Percentiles rank a stretch among this genome's conserved stretches.
Conservation (phyloP, 2,329 filamentous ascomycete genomes). For the Fusarium sp. region DNA sequence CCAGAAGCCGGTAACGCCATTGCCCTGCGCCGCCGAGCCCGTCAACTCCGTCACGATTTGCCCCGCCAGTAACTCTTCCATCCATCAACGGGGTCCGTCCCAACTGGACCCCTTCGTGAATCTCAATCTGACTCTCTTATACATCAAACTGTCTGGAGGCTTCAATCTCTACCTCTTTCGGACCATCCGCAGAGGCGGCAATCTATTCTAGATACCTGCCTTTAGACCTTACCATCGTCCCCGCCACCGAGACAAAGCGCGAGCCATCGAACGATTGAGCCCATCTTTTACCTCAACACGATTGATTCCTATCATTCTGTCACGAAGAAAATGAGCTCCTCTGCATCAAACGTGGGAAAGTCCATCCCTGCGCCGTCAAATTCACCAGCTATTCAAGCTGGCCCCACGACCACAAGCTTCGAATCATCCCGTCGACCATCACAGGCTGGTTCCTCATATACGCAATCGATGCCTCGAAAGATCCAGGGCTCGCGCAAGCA, state of each 20-base stretch:
- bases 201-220: constrained; percentile 3
- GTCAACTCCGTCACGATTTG: constrained; percentile 50
- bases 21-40: constrained; percentile 26
- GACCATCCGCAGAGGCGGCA: not conserved
- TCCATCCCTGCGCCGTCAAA: constrained; percentile 59
- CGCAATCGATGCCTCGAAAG: constrained; percentile 71
- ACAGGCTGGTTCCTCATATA: constrained; percentile 48
- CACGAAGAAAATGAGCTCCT: constrained; percentile 49
- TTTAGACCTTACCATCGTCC: constrained; percentile 3
- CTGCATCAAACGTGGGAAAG: constrained; percentile 58
- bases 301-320: not conserved
- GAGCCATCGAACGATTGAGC: constrained; percentile 22
- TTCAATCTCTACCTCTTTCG: constrained; percentile 8
- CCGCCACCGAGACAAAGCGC: constrained; percentile 9
- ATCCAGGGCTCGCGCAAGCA: constrained; percentile 81
- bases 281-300: constrained; percentile 5
- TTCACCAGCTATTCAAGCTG: constrained; percentile 54
- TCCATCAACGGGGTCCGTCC: constrained; percentile 52
- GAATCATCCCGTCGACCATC: constrained; percentile 63
- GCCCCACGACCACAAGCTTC: constrained; percentile 59
- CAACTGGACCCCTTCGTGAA: constrained; percentile 49
- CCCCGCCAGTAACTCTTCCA: constrained; percentile 53
- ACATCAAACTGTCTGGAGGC: constrained; percentile 12
- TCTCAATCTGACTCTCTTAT: constrained; percentile 24
- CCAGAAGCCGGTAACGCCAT: constrained; percentile 27